Percentiles rank a stretch among this genome's conserved stretches.
Conservation (phyloP, 2,329 filamentous ascomycete species). For the Colletotrichum tofieldiae region DNA sequence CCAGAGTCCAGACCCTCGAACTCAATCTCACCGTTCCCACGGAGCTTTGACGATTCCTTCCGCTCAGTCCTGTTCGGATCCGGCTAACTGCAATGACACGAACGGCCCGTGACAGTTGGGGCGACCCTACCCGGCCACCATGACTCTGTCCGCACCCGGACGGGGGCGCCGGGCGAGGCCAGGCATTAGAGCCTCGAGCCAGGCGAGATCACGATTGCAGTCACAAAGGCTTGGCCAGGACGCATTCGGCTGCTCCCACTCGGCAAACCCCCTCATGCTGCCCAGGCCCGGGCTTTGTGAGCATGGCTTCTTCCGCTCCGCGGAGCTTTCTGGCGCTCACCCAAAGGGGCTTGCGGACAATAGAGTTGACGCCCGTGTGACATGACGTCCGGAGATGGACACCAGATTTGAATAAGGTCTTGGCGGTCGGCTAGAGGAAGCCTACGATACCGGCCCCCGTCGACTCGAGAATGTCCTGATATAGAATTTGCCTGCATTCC, state of each 20-base stretch:
- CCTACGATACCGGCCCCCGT: constrained; percentile 18
- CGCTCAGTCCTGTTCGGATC: constrained; percentile 25
- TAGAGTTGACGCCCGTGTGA: constrained; percentile 35
- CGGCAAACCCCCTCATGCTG: background rate
- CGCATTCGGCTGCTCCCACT: constrained; percentile 1
- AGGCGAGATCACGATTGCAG: constrained; percentile 13
- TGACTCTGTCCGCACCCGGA: constrained; percentile 29
- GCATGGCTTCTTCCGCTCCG: background rate
- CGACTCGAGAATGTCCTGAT: constrained; percentile 24
- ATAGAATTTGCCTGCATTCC: constrained; percentile 43
- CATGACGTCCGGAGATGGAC: constrained; percentile 39
- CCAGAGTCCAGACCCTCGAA: constrained; percentile 6
- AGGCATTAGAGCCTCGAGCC: background rate
- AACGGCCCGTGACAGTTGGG: constrained; percentile 23
- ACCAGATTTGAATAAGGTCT: constrained; percentile 8
- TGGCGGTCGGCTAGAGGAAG: background rate
- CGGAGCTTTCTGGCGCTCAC: constrained; percentile 1
- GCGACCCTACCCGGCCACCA: constrained; percentile 11
- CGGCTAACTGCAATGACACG: background rate
- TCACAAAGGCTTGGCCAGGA: constrained; percentile 9
- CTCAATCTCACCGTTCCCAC: constrained; percentile 20
- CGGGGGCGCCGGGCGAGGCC: constrained; percentile 18
- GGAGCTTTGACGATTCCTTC: background rate
- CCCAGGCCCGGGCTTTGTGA: constrained; percentile 15
- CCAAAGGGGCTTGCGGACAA: constrained; percentile 26